Evolutionary conservation across 208 protist genomes (phyloP), one percentile per base, ranked within the genome.

Genomic region (Trypanosoma rangeli): DNA sequence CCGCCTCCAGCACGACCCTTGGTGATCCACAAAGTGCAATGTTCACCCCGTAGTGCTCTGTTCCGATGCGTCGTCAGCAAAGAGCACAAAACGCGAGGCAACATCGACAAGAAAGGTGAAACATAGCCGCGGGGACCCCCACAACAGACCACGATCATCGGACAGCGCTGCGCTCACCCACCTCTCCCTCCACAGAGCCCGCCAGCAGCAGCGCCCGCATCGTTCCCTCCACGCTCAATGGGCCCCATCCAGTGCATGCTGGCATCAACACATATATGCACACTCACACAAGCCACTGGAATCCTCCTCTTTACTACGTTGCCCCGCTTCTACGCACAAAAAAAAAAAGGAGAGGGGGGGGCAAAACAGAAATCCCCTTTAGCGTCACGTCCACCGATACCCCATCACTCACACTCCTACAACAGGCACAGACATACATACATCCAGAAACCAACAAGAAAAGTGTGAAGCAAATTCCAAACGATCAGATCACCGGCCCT

Each of bases 401-500:
- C 18, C 24, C 13, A 26, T 12, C 28, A 5, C 24, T 26, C 24
- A 15, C 2, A 58, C n/a, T 9, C 31, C 0, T 18, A 20, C 29
- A 62, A 62, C 18, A 15, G 28, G 59, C 56, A 54, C 26, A 20
- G 8, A 44, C 39, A 70, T 9, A 58, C 31, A 62, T 54, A 37
- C 64, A 60, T 37, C 50, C 15, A 65, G 28, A 65, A 42, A 56
- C 54, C 26, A 37, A 77, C 44, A 74, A 42, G 48, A 48, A 22
- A 75, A 46, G 5, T 55, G 50, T 20, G 50, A 60, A 60, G 69
- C n/a, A 53, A 48, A 18, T 28, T 12, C 7, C 4, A 53, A 53
- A 53, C 9, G 24, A 53, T 24, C 22, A 49, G 72, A 62, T 52
- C 79, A 73, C 7, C 81, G 79, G 13, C 91, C 88, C 18, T 86